These are phyloP conservation scores for Trypanosoma cruzi DNA, from an alignment of 208 protist genomes.

Conservation along the genomic window DNA sequence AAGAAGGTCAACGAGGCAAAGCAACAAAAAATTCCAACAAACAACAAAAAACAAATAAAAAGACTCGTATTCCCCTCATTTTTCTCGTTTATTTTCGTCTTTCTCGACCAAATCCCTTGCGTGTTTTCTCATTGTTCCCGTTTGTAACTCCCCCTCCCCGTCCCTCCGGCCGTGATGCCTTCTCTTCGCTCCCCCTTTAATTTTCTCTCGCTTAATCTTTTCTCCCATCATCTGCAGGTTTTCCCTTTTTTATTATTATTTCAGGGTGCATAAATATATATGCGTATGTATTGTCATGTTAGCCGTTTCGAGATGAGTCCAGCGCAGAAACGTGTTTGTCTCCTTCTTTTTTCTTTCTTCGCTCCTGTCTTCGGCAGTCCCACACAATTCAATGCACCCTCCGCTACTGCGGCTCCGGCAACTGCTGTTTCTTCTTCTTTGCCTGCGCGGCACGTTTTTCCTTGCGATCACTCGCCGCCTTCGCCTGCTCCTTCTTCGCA, in stretches of 20 bases:
- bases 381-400: neutral
- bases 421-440: constrained; percentile 22
- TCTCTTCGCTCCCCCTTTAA: too few species aligned
- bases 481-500: constrained; percentile 69
- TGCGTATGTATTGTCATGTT: constrained; percentile 9
- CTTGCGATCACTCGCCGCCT: constrained; percentile 35
- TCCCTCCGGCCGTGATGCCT: too few species aligned
- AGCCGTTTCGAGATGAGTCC: neutral
- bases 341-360: neutral
- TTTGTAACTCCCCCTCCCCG: too few species aligned
- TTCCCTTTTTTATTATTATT: too few species aligned
- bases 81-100: too few species aligned
- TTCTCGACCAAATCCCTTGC: too few species aligned
- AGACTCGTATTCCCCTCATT: neutral
- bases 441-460: constrained; percentile 45
- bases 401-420: neutral
- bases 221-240: constrained; percentile 3
- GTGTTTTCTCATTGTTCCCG: too few species aligned
- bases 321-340: neutral
- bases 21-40: constrained; percentile 4
- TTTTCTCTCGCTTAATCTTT: neutral
- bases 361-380: too few species aligned
- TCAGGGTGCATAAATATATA: constrained; percentile 8
- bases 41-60: neutral
- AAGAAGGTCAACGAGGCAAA: neutral